These are phyloP conservation scores for Heterobasidion occidentale DNA, from an alignment of 1,284 basidiomycete genomes.

Conservation along the genomic window DNA sequence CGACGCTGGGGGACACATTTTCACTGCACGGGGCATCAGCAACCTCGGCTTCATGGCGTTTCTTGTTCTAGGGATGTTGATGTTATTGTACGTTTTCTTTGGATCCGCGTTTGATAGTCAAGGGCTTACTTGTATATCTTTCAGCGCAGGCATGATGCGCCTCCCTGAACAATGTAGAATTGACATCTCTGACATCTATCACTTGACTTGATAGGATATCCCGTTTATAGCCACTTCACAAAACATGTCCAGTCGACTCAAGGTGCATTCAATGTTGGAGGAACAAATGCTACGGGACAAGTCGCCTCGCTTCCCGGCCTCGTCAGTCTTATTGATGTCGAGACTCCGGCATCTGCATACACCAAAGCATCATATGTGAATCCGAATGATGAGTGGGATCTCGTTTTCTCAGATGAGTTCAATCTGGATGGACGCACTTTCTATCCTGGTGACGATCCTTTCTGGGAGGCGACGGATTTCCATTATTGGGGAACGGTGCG, in stretches of 20 bases:
- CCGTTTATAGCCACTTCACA: slow-evolving; percentile 39
- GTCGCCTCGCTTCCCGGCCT: slow-evolving; percentile 27
- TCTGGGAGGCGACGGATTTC: slow-evolving; percentile 64
- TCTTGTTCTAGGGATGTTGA: slow-evolving; percentile 25
- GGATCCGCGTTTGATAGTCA: not conserved
- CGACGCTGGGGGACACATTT: slow-evolving; percentile 17
- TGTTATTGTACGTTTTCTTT: slow-evolving; percentile 23
- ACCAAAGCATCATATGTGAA: slow-evolving; percentile 30
- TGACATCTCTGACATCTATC: not conserved
- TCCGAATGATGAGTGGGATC: slow-evolving; percentile 29
- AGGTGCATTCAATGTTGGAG: slow-evolving; percentile 44
- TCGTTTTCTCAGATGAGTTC: slow-evolving; percentile 70
- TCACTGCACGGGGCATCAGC: slow-evolving; percentile 22
- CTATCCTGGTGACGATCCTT: slow-evolving; percentile 45
- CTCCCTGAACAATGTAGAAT: not conserved
- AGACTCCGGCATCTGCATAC: slow-evolving; percentile 39
- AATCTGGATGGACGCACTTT: slow-evolving; percentile 52
- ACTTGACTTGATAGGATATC: slow-evolving; percentile 34
- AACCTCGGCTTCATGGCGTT: slow-evolving; percentile 26
- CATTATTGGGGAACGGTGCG: slow-evolving; percentile 58
- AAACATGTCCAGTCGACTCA: slow-evolving; percentile 16
- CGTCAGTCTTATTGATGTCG: slow-evolving; percentile 40
- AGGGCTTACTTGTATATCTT: not conserved
- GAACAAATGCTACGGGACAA: slow-evolving; percentile 43
- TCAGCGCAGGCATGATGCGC: not conserved